Evolutionary conservation across 768 basidiomycete species (phyloP).

Genomic region (Tulasnella sp.): DNA sequence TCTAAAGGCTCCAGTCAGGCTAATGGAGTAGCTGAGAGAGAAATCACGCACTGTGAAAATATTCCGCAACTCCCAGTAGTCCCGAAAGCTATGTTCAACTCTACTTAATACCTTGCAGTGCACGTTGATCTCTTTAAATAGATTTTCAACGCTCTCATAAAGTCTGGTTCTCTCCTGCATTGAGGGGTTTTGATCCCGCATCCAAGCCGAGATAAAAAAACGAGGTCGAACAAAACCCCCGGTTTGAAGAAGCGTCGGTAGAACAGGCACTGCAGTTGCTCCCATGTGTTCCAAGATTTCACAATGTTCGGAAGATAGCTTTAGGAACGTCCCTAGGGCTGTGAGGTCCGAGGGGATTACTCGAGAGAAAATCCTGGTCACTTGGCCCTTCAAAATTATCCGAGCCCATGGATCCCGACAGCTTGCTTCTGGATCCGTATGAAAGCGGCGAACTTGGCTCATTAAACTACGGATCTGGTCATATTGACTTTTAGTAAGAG

Average conservation of each 20-base stretch:
- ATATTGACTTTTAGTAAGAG: not conserved
- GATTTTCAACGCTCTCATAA: not conserved
- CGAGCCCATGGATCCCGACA: not conserved
- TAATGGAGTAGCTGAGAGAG: not conserved
- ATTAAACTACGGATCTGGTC: not conserved
- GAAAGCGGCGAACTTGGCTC: not conserved
- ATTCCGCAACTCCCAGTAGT: not conserved
- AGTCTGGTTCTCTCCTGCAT: not conserved
- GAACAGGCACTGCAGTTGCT: not conserved
- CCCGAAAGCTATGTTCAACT: not conserved
- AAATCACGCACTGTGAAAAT: not conserved
- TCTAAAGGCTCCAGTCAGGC: not conserved
- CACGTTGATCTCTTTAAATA: not conserved
- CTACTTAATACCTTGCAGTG: not conserved
- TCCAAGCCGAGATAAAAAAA: not conserved
- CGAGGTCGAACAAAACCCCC: not conserved
- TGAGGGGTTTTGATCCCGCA: not conserved
- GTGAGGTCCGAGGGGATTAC: not conserved
- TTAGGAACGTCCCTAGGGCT: not conserved
- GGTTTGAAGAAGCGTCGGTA: not conserved
- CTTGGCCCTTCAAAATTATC: not conserved
- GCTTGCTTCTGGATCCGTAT: not conserved
- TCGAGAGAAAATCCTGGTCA: not conserved
- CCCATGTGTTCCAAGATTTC: slow-evolving; percentile 4
- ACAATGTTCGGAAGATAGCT: not conserved